These are phyloP conservation scores for Lizanozyma gosingica DNA, from an alignment of 1,139 yeast species.

Conservation along the genomic window DNA sequence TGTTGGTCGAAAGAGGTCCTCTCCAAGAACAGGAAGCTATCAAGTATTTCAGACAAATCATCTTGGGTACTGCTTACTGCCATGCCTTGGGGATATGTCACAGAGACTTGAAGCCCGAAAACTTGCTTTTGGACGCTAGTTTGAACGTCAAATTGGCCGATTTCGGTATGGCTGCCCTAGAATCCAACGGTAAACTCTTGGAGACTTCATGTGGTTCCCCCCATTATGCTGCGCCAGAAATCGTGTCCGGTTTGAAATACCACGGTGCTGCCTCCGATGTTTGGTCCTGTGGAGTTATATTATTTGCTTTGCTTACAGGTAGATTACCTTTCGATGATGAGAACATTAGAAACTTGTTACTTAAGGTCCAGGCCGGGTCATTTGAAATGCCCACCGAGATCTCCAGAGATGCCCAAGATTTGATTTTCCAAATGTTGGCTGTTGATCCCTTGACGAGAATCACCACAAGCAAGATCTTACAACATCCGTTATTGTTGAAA, in stretches of 20 bases:
- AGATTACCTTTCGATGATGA: slow-evolving; percentile 79
- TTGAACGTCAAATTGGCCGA: slow-evolving; percentile 72
- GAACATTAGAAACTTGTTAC: slow-evolving; percentile 56
- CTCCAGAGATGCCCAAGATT: slow-evolving; percentile 60
- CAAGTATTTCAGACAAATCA: slow-evolving; percentile 65
- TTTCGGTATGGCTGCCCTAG: slow-evolving; percentile 84
- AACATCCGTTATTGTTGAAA: slow-evolving; percentile 66
- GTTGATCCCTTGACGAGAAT: slow-evolving; percentile 75
- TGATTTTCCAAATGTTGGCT: slow-evolving; percentile 62
- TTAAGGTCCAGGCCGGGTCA: slow-evolving; percentile 69
- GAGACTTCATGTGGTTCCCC: slow-evolving; percentile 85
- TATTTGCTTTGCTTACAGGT: slow-evolving; percentile 71
- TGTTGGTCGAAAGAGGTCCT: slow-evolving; percentile 72
- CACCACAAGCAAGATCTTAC: slow-evolving; percentile 63
- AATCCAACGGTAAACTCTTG: slow-evolving; percentile 58
- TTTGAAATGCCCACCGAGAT: slow-evolving; percentile 66
- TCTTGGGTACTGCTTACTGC: slow-evolving; percentile 73
- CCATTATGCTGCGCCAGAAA: slow-evolving; percentile 84
- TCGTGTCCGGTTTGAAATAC: slow-evolving; percentile 66
- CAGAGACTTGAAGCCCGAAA: slow-evolving; percentile 76
- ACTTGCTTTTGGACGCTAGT: slow-evolving; percentile 55
- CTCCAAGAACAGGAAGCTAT: slow-evolving; percentile 68
- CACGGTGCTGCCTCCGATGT: slow-evolving; percentile 81
- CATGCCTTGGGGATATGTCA: slow-evolving; percentile 77
- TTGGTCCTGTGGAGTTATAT: slow-evolving; percentile 80